These are phyloP conservation scores for Curvularia verruculosa DNA, from an alignment of 2,329 filamentous ascomycete genomes.

Conservation along the genomic window DNA sequence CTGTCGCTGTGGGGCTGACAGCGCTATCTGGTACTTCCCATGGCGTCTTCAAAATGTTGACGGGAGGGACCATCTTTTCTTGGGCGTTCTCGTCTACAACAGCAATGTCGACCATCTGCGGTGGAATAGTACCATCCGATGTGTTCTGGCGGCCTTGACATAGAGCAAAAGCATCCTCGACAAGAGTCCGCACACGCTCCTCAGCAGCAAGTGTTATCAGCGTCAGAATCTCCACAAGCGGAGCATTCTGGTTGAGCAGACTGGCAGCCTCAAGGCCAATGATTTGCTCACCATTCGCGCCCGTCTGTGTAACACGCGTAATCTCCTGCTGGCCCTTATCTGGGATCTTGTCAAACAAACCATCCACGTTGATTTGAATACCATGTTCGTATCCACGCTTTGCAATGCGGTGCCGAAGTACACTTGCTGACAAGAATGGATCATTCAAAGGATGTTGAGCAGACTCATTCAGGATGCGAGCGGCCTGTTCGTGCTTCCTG, in stretches of 20 bases:
- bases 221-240: conserved; percentile 80
- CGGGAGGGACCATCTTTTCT: conserved; percentile 47
- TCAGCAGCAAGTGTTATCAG: conserved; percentile 83
- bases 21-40: conserved; percentile 57
- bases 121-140: conserved; percentile 78
- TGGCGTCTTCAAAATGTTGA: conserved; percentile 48
- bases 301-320: conserved; percentile 52
- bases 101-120: conserved; percentile 77
- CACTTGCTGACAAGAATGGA: conserved; percentile 72
- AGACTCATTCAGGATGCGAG: conserved; percentile 64
- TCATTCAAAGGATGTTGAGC: conserved; percentile 74
- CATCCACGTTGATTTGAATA: conserved; percentile 64
- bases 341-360: conserved; percentile 55
- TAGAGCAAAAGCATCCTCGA: conserved; percentile 77
- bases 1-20: conserved; percentile 60
- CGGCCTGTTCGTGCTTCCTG: conserved; percentile 69
- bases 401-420: conserved; percentile 61
- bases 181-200: conserved; percentile 73
- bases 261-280: conserved; percentile 63
- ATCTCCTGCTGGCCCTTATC: conserved; percentile 39
- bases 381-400: conserved; percentile 65
- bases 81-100: conserved; percentile 55
- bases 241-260: conserved; percentile 72
- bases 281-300: conserved; percentile 66
- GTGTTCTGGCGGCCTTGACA: conserved; percentile 75